Evolutionary conservation across 768 basidiomycete species (phyloP).

Genomic region (Royoungia palumana): DNA sequence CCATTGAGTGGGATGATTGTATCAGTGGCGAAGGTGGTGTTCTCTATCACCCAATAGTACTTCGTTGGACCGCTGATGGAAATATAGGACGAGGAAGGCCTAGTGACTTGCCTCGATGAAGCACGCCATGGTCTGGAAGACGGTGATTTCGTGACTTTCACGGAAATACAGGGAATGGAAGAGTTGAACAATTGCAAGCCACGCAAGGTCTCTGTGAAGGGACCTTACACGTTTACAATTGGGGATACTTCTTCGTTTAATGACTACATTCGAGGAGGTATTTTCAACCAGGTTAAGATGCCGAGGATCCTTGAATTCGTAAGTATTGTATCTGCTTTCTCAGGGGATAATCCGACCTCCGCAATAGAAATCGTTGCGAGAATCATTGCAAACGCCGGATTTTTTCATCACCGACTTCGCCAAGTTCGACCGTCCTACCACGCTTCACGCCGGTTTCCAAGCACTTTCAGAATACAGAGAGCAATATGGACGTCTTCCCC

Average conservation of each 20-base stretch:
- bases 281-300: conserved; percentile 99
- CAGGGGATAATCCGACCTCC: background rate
- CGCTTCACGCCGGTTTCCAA: conserved; percentile 92
- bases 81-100: conserved; percentile 73
- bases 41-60: background rate
- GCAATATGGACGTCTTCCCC: conserved; percentile 66
- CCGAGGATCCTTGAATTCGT: conserved; percentile 95
- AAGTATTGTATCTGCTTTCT: conserved; percentile 31
- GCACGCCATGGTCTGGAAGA: conserved; percentile 98
- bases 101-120: conserved; percentile 96
- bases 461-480: conserved; percentile 78
- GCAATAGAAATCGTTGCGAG: conserved; percentile 84
- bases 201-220: conserved; percentile 88
- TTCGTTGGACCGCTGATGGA: background rate
- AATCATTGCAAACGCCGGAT: conserved; percentile 79
- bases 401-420: conserved; percentile 94
- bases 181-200: conserved; percentile 90
- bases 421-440: conserved; percentile 90
- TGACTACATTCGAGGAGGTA: conserved; percentile 82
- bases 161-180: conserved; percentile 92
- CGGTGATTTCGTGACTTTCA: conserved; percentile 95
- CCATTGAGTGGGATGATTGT: conserved; percentile 94
- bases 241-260: conserved; percentile 82
- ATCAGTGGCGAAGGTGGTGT: conserved; percentile 74
- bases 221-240: conserved; percentile 96